phyloP scores from a whole-genome alignment of 805 yeast species.

The Kurtzmaniella fragi region DNA sequence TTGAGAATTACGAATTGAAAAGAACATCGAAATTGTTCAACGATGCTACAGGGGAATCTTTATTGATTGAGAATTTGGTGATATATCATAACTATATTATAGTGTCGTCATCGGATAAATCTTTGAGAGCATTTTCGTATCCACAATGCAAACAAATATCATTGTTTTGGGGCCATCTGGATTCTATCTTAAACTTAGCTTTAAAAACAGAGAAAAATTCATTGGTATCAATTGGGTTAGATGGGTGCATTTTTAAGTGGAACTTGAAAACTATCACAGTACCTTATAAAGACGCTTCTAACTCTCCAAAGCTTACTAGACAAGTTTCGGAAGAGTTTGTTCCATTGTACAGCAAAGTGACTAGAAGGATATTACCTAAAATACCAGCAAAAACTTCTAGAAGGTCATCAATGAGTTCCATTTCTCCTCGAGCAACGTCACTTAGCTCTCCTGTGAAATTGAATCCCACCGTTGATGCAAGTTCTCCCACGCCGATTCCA shows the following conservation, averaged over 20 bases:
- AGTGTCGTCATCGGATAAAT: conserved; percentile 51
- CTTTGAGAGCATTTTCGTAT: conserved; percentile 47
- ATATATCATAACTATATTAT: conserved; percentile 26
- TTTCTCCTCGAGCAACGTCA: conserved; percentile 3
- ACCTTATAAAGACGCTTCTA: neutral
- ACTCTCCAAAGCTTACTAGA: neutral
- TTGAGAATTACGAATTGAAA: conserved; percentile 26
- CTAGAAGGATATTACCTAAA: conserved; percentile 26
- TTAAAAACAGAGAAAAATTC: conserved; percentile 14
- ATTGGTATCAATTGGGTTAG: conserved; percentile 42
- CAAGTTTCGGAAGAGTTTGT: conserved; percentile 1
- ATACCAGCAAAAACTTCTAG: conserved; percentile 6
- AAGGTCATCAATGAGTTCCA: conserved; percentile 6
- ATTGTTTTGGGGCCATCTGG: conserved; percentile 52
- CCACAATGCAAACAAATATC: conserved; percentile 42
- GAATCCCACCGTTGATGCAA: neutral
- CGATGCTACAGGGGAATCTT: conserved; percentile 33
- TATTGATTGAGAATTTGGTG: conserved; percentile 41
- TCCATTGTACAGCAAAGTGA: conserved; percentile 23
- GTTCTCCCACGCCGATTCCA: conserved; percentile 15
- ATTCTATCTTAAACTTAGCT: conserved; percentile 41
- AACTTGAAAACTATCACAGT: conserved; percentile 8
- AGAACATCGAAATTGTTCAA: conserved; percentile 38
- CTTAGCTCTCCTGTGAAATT: conserved; percentile 5
- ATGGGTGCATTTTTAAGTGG: conserved; percentile 56